phyloP scores from a whole-genome alignment of 192 early-diverging fungal genomes.

The Chytriomyces confervae region DNA sequence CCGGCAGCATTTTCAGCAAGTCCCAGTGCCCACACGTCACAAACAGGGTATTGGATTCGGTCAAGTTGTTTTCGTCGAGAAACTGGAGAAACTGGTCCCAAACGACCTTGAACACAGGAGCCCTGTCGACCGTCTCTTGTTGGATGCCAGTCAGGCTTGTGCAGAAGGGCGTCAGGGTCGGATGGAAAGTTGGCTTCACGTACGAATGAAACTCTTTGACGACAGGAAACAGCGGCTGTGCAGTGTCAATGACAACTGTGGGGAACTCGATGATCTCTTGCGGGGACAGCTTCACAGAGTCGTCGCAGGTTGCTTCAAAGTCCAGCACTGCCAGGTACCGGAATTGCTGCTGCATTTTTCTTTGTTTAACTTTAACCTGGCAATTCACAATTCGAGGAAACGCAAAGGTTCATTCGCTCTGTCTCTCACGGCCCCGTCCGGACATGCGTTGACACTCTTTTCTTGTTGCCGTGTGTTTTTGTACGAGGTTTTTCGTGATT shows the following conservation, averaged over 20 bases:
- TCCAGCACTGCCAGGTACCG: constrained; percentile 51
- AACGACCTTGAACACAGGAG: constrained; percentile 40
- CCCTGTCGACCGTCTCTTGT: constrained; percentile 45
- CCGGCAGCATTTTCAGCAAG: constrained; percentile 47
- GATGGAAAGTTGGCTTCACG: constrained; percentile 42
- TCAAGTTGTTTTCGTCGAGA: constrained; percentile 24
- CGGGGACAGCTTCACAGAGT: constrained; percentile 1
- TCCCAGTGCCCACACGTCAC: constrained; percentile 61
- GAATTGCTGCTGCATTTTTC: constrained; percentile 5
- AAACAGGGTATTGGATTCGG: constrained; percentile 36
- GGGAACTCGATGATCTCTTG: constrained; percentile 59
- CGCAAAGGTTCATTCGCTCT: too few species aligned
- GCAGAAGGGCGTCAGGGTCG: constrained; percentile 41
- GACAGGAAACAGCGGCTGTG: constrained; percentile 8
- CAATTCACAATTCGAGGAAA: too few species aligned
- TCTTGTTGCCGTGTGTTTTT: too few species aligned
- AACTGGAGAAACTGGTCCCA: constrained; percentile 35
- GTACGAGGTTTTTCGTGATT: too few species aligned
- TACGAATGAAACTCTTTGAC: constrained; percentile 50
- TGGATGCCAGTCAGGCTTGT: constrained; percentile 48
- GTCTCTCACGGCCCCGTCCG: too few species aligned
- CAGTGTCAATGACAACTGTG: constrained; percentile 42
- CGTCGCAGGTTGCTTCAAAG: constrained; percentile 53
- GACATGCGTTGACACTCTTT: too few species aligned
- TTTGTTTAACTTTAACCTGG: background rate